These are phyloP conservation scores for Ogataea thermomethanolica DNA, from an alignment of 805 yeast species.

Conservation along the genomic window DNA sequence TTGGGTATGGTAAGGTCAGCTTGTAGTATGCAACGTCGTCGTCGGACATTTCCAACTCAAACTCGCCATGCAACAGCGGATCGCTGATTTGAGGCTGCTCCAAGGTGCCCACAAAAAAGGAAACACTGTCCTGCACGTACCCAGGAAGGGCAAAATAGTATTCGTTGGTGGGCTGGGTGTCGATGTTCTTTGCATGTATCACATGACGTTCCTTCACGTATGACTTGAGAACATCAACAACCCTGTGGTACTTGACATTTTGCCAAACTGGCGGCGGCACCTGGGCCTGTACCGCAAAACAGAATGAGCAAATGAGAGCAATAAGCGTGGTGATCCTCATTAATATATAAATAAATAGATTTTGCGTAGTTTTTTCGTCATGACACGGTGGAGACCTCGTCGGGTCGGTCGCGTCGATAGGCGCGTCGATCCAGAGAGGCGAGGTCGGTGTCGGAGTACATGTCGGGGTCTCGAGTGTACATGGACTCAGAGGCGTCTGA, in stretches of 20 bases:
- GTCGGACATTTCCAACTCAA: conserved; percentile 11
- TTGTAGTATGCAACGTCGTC: conserved; percentile 39
- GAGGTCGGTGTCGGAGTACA: conserved; percentile 2
- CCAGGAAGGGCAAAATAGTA: conserved; percentile 62
- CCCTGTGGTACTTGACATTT: conserved; percentile 53
- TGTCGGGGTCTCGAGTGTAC: conserved; percentile 7
- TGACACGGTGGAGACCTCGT: conserved; percentile 8
- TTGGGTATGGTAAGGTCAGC: conserved; percentile 56
- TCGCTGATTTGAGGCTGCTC: conserved; percentile 17
- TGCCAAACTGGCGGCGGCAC: conserved; percentile 41
- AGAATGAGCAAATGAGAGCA: conserved; percentile 2
- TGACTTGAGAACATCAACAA: conserved; percentile 61
- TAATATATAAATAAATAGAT: conserved; percentile 1
- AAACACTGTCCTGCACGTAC: conserved; percentile 28
- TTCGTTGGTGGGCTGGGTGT: conserved; percentile 44
- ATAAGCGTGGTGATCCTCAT: conserved; percentile 7
- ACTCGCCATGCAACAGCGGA: conserved; percentile 21
- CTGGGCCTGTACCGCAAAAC: conserved; percentile 11
- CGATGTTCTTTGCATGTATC: conserved; percentile 59
- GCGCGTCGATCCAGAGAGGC: conserved; percentile 6
- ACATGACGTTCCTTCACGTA: conserved; percentile 60
- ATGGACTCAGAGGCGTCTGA: conserved; percentile 1
- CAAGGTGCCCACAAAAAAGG: conserved; percentile 26
- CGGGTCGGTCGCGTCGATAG: not conserved
- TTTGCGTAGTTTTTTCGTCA: conserved; percentile 2